A percentile compares a stretch with the other conserved stretches of the same genome.
phyloP scores from a whole-genome alignment of 169 alveolate genomes.

The Theileria parva region DNA sequence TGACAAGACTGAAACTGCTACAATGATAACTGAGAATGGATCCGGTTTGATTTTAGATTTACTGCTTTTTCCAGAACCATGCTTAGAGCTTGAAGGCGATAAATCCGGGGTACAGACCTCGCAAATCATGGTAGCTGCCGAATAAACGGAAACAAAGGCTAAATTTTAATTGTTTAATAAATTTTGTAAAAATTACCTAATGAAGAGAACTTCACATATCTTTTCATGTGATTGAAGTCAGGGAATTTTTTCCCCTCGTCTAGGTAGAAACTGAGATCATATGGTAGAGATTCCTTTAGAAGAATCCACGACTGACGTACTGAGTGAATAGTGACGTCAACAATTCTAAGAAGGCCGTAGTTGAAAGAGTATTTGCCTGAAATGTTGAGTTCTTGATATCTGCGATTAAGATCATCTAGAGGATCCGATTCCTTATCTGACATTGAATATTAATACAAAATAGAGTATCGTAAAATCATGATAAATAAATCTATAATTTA shows the following conservation, averaged over 20 bases:
- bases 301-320: conserved; percentile 56
- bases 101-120: conserved; percentile 44
- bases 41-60: conserved; percentile 33
- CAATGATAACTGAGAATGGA: conserved; percentile 42
- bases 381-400: neutral
- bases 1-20: conserved; percentile 37
- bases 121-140: conserved; percentile 51
- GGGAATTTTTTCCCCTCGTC: conserved; percentile 39
- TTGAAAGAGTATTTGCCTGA: conserved; percentile 17
- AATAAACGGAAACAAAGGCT: conserved; percentile 30
- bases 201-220: conserved; percentile 38
- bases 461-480: neutral
- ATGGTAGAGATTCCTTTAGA: conserved; percentile 18
- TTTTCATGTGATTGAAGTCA: conserved; percentile 14
- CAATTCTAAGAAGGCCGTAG: conserved; percentile 17
- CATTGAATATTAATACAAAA: neutral
- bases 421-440: conserved; percentile 12
- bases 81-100: conserved; percentile 16
- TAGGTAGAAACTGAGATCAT: conserved; percentile 24
- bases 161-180: conserved; percentile 10
- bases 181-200: conserved; percentile 19
- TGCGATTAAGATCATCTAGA: neutral
- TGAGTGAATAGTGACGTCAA: conserved; percentile 54
- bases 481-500: conserved; percentile 1
- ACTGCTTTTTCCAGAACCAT: neutral